These are phyloP conservation scores for Neopestalotiopsis rosae DNA, from an alignment of 2,329 filamentous ascomycete species.

Conservation along the genomic window DNA sequence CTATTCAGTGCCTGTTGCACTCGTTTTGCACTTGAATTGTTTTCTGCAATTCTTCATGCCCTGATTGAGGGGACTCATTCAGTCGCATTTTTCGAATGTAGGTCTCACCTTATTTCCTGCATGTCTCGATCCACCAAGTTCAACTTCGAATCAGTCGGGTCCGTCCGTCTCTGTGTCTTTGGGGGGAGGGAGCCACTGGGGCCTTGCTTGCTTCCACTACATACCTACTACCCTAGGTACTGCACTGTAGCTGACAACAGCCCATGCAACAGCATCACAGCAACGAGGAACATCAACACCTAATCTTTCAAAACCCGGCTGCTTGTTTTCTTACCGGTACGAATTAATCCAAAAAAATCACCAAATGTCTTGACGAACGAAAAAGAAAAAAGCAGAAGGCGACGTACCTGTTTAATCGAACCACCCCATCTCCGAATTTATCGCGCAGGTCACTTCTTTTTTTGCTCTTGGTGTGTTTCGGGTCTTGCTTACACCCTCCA, in stretches of 20 bases:
- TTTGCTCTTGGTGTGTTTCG: neutral
- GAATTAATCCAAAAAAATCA: neutral
- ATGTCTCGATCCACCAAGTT: constrained; percentile 12
- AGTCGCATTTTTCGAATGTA: constrained; percentile 15
- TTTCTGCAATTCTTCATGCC: neutral
- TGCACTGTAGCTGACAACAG: neutral
- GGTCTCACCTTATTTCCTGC: constrained; percentile 3
- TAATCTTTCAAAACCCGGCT: neutral
- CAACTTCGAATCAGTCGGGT: constrained; percentile 5
- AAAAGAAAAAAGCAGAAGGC: constrained; percentile 4
- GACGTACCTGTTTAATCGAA: neutral
- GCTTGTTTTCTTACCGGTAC: neutral
- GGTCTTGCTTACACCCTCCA: neutral
- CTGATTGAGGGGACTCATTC: neutral
- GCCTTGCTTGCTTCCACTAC: neutral
- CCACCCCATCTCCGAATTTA: neutral
- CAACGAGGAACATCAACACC: neutral
- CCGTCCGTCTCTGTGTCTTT: neutral
- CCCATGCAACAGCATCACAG: neutral
- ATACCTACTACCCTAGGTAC: neutral
- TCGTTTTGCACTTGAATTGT: constrained; percentile 4
- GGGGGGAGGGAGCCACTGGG: neutral
- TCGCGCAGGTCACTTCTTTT: neutral
- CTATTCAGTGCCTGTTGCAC: constrained; percentile 5
- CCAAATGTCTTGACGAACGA: constrained; percentile 16